Base-by-base conservation (phyloP, 2,329 filamentous ascomycete genomes). In the Camillea tinctor region DNA sequence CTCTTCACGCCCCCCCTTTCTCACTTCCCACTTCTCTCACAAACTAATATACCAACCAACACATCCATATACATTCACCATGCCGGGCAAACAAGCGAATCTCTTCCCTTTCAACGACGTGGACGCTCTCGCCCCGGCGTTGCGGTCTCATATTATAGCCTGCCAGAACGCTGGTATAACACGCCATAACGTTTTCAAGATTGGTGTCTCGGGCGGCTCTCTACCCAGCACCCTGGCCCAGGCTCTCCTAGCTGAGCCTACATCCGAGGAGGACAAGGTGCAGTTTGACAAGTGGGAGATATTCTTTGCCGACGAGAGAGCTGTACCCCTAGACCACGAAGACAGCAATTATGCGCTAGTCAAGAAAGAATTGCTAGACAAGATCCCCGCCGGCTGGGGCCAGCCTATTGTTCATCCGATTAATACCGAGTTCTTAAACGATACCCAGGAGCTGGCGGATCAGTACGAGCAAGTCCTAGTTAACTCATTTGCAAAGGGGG, bases 281-380 rank as follows among this genome's bases (percentile, higher is more conserved):
- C 82, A 90, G 70, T 97, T 96, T 77, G 81, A 84, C 74, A 92
- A 91, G 76, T 99, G 95, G 95, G 91, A 98, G 72, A 92, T 99
- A 73, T 99, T 98, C 84, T 98, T 97, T 77, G 94, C 94, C 73
- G 95, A 99, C 75, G 95, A 99, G 83, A 91, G 95, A 72, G 92
- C 92, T 69, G 95, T 98, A 56, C 91, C 95, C 21, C 88, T 97
- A 68, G 88, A 95, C 76, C 90, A 98, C 78, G 84, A 87, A 66
- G 94, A 99, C 80, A 97, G 93, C 80, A 99, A 98, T 80, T 97
- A 97, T 79, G 87, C 81, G 62, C 86, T 97, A 51, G 80, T 98
- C 68, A 95, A 97, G 81, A 81, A 87, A 53, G 93, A 97, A 78
- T 83, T 97, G 55, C 82, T 99, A 64, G 89, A 93, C 79, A 94